phyloP scores from a whole-genome alignment of 2,329 filamentous ascomycete species.

The Colletotrichum sp. region DNA sequence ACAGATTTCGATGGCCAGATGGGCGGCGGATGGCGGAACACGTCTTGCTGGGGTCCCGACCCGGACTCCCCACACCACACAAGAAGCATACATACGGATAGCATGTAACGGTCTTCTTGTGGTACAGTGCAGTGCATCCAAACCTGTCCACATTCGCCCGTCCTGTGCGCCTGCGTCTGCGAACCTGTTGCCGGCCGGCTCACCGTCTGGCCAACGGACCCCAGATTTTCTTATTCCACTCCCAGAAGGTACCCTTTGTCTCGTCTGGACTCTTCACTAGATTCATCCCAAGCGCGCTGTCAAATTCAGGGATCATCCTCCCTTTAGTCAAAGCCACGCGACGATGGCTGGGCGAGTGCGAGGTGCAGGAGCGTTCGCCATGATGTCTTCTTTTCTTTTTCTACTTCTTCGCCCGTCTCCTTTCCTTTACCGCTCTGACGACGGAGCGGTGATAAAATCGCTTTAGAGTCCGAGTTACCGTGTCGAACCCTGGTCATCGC shows the following conservation, averaged over 20 bases:
- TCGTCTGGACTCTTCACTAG: constrained; percentile 19
- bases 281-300: not conserved
- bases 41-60: not conserved
- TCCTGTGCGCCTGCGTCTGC: not conserved
- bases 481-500: constrained; percentile 2
- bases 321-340: constrained; percentile 17
- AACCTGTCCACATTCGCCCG: not conserved
- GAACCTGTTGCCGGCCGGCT: constrained; percentile 1
- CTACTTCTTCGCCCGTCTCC: not conserved
- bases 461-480: not conserved
- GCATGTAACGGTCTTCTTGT: constrained; percentile 10
- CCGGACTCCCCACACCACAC: not conserved
- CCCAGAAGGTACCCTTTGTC: not conserved
- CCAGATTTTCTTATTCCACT: constrained; percentile 10
- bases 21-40: not conserved
- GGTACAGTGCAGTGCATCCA: not conserved
- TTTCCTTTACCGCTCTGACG: constrained; percentile 8
- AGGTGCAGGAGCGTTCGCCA: constrained; percentile 17
- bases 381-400: not conserved
- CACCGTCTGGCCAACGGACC: constrained; percentile 8
- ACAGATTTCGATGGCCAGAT: constrained; percentile 14
- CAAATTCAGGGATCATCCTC: constrained; percentile 8
- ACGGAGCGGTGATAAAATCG: not conserved
- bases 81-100: not conserved
- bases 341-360: constrained; percentile 8